A percentile compares a stretch with the other conserved stretches of the same genome.
Evolutionary conservation across 345 rosid species (phyloP).

Genomic region (Pseudoturritis turrita): DNA sequence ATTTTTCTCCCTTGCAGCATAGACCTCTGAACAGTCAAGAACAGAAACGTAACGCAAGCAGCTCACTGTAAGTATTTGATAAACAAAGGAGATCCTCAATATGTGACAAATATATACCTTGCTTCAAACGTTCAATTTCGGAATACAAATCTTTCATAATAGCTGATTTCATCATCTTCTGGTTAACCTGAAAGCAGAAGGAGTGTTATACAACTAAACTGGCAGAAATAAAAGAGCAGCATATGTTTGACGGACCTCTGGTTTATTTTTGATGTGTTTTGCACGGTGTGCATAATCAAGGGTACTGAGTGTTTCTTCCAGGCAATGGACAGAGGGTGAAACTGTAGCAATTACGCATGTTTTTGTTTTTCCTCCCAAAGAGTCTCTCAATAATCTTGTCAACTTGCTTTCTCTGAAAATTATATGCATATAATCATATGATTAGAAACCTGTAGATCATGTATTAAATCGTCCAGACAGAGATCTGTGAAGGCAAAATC

Average conservation of each 20-base stretch:
- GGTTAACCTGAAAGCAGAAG: conserved; percentile 67
- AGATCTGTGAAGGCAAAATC: background rate
- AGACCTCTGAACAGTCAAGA: conserved; percentile 60
- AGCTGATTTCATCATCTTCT: conserved; percentile 99
- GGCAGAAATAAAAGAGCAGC: background rate
- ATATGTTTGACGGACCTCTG: conserved; percentile 57
- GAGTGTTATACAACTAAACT: background rate
- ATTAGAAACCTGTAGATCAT: background rate
- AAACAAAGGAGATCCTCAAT: background rate
- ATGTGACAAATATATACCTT: conserved; percentile 46
- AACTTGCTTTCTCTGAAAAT: conserved; percentile 88
- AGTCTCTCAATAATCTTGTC: conserved; percentile 95
- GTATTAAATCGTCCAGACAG: background rate
- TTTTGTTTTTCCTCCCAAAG: conserved; percentile 98
- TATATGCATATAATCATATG: background rate
- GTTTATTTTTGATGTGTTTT: conserved; percentile 96
- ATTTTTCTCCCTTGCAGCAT: conserved; percentile 96
- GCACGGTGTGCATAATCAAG: conserved; percentile 98
- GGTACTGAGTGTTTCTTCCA: conserved; percentile 99
- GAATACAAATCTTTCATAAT: conserved; percentile 90
- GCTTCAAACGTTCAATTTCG: conserved; percentile 93
- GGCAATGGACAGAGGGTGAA: conserved; percentile 86
- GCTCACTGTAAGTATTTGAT: background rate
- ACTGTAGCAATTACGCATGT: conserved; percentile 96
- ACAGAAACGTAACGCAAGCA: background rate